phyloP scores from a whole-genome alignment of 352 stramenopile genomes.

The Pythium aquatile region DNA sequence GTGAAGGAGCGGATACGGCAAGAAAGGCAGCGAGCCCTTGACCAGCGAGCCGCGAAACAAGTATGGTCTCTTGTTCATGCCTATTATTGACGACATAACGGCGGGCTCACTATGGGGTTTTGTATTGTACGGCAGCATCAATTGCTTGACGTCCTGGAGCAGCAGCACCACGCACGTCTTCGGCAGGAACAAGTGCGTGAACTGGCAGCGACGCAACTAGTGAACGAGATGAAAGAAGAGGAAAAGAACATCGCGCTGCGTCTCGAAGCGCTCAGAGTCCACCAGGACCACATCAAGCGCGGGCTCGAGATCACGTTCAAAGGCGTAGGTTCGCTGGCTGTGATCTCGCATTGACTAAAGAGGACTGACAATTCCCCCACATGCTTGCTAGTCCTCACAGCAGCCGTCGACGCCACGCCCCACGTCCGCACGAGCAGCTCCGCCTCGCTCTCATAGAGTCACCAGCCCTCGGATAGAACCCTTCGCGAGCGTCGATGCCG shows the following conservation, averaged over 20 bases:
- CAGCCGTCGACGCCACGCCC: conserved; percentile 1
- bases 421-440: conserved; percentile 3
- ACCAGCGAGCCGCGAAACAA: conserved; percentile 41
- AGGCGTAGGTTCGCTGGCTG: conserved; percentile 12
- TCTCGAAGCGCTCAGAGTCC: conserved; percentile 55
- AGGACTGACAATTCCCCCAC: too few relatives aligned
- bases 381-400: background rate
- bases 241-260: conserved; percentile 52
- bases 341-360: too few relatives aligned
- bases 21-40: conserved; percentile 38
- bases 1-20: conserved; percentile 51
- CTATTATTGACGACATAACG: background rate
- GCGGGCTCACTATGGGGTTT: background rate
- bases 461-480: conserved; percentile 8
- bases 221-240: conserved; percentile 55
- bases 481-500: background rate
- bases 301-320: conserved; percentile 9
- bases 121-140: conserved; percentile 32
- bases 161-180: conserved; percentile 40
- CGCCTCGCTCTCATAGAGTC: background rate
- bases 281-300: conserved; percentile 46
- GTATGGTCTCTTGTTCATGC: conserved; percentile 13
- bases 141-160: conserved; percentile 33
- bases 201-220: conserved; percentile 32
- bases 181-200: conserved; percentile 40